Evolutionary conservation across 164 flowering plant species (phyloP).

Genomic region (Macadamia tetraphylla): DNA sequence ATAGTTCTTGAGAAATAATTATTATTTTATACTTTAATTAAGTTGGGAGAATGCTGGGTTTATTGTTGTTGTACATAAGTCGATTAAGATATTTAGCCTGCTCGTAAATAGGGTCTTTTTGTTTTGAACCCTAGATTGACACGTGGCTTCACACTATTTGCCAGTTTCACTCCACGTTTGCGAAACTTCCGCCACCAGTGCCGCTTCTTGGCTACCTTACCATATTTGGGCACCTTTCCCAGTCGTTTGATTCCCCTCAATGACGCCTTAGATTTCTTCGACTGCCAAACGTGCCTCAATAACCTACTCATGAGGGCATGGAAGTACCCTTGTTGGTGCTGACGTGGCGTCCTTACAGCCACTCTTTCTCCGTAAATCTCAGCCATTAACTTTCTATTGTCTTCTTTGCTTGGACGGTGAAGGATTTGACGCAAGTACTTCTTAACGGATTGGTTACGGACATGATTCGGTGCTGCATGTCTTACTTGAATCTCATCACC

Average conservation of each 20-base stretch:
- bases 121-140: constrained; percentile 15
- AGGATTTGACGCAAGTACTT: constrained; percentile 14
- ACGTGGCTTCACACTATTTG: constrained; percentile 14
- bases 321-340: constrained; percentile 24
- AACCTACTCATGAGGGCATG: constrained; percentile 32
- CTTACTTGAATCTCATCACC: background rate
- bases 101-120: constrained; percentile 7
- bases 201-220: constrained; percentile 21
- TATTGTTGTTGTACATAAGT: too few species aligned
- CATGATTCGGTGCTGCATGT: background rate
- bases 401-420: constrained; percentile 13
- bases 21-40: too few species aligned
- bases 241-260: constrained; percentile 9
- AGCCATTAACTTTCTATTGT: background rate
- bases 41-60: too few species aligned
- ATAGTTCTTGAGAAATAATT: too few species aligned
- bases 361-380: constrained; percentile 8
- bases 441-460: constrained; percentile 12
- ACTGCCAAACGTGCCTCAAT: constrained; percentile 25
- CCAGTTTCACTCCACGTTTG: constrained; percentile 17
- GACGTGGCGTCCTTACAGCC: constrained; percentile 9
- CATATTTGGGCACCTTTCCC: background rate
- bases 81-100: too few species aligned
- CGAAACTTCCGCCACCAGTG: constrained; percentile 38
- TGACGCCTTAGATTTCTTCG: constrained; percentile 29